These are phyloP conservation scores for Irpex sp. DNA, from an alignment of 1,284 basidiomycete genomes.

Conservation along the genomic window DNA sequence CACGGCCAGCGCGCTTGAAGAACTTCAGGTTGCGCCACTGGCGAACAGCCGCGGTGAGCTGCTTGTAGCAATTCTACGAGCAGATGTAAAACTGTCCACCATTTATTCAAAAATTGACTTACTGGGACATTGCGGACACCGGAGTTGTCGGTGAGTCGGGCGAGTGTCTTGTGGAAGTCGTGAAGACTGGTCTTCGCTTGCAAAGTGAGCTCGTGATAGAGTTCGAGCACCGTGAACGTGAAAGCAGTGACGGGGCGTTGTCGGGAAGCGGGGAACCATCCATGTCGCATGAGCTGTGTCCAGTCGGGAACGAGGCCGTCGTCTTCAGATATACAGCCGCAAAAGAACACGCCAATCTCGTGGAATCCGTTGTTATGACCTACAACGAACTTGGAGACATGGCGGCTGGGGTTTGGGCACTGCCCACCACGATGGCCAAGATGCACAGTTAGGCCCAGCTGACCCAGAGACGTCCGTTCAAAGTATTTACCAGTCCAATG, in stretches of 20 bases:
- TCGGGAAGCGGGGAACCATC: slow-evolving; percentile 13
- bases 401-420: background rate
- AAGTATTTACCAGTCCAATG: slow-evolving; percentile 2
- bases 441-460: slow-evolving; percentile 7
- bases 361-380: slow-evolving; percentile 9
- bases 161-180: slow-evolving; percentile 15
- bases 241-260: slow-evolving; percentile 12
- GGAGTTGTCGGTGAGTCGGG: slow-evolving; percentile 13
- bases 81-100: background rate
- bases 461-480: background rate
- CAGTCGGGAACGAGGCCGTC: background rate
- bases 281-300: slow-evolving; percentile 10
- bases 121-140: background rate
- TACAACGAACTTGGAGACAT: background rate
- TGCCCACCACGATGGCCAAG: slow-evolving; percentile 8
- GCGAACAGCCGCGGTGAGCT: slow-evolving; percentile 2
- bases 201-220: slow-evolving; percentile 11
- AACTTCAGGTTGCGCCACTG: slow-evolving; percentile 17
- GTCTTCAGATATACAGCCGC: background rate
- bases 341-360: background rate
- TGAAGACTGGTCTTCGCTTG: slow-evolving; percentile 13
- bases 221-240: slow-evolving; percentile 13
- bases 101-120: background rate
- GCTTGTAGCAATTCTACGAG: background rate
- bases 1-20: slow-evolving; percentile 17